phyloP scores from a whole-genome alignment of 192 early-diverging fungal species.

The Allomyces macrogynus region DNA sequence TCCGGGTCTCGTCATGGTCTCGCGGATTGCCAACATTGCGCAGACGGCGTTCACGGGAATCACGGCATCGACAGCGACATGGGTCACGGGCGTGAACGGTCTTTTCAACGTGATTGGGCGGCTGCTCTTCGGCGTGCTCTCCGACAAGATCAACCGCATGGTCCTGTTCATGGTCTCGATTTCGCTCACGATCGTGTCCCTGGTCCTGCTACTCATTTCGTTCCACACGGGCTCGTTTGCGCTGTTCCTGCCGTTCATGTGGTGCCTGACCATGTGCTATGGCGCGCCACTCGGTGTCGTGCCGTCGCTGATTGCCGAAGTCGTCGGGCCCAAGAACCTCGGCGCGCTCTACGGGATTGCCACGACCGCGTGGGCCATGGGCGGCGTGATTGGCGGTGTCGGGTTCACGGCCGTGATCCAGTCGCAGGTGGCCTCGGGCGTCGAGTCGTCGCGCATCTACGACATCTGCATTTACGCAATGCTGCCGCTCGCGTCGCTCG shows the following conservation, averaged over 20 bases:
- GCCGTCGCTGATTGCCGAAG: background rate
- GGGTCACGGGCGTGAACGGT: background rate
- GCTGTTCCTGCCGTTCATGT: background rate
- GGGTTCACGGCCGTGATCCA: background rate
- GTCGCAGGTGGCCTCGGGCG: background rate
- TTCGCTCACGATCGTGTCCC: background rate
- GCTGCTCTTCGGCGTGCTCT: background rate
- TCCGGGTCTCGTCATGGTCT: conserved; percentile 38
- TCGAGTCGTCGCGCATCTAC: background rate
- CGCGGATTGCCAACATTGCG: conserved; percentile 29
- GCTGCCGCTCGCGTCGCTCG: background rate
- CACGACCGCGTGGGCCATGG: background rate
- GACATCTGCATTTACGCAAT: background rate
- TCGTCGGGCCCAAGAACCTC: background rate
- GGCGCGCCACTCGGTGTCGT: background rate
- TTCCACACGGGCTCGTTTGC: background rate
- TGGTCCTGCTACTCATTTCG: background rate
- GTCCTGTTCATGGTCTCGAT: background rate
- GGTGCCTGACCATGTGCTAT: background rate
- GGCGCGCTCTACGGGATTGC: background rate
- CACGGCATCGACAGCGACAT: background rate
- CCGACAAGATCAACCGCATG: background rate
- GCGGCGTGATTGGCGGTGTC: background rate
- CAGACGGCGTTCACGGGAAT: conserved; percentile 30
- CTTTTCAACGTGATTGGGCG: background rate